Evolutionary conservation across 805 yeast species (phyloP).

Genomic region (Ogataea saltuana): DNA sequence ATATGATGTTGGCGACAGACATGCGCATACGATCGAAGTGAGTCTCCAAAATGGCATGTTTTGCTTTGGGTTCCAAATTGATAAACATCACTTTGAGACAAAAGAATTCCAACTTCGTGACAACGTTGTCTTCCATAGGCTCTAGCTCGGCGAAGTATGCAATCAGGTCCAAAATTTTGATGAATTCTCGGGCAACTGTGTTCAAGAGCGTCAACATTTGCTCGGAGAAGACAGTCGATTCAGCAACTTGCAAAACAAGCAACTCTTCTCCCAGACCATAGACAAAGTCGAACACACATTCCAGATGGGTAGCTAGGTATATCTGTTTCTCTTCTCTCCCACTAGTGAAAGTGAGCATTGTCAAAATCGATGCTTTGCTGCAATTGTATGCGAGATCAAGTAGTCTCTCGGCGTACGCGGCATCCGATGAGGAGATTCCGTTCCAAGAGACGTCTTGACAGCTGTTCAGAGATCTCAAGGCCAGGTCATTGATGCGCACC

Average conservation of each 20-base stretch:
- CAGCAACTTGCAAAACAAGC: not conserved
- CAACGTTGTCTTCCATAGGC: conserved; percentile 47
- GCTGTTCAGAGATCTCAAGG: conserved; percentile 31
- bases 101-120: conserved; percentile 62
- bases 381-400: conserved; percentile 28
- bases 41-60: conserved; percentile 23
- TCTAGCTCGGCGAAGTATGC: conserved; percentile 15
- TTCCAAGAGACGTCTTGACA: conserved; percentile 28
- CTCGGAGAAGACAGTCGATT: not conserved
- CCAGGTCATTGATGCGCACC: conserved; percentile 36
- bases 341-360: conserved; percentile 44
- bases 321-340: conserved; percentile 44
- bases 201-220: not conserved
- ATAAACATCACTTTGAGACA: conserved; percentile 43
- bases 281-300: conserved; percentile 42
- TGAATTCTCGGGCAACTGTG: conserved; percentile 6
- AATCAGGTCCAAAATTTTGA: conserved; percentile 22
- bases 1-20: conserved; percentile 34
- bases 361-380: conserved; percentile 36
- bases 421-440: conserved; percentile 15
- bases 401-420: conserved; percentile 2
- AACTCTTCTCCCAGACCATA: conserved; percentile 26
- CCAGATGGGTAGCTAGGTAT: conserved; percentile 46
- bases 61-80: conserved; percentile 32
- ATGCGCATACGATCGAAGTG: conserved; percentile 30